Conservation (phyloP, 2,329 filamentous ascomycete genomes). For the Dichotomopilus funicola region DNA sequence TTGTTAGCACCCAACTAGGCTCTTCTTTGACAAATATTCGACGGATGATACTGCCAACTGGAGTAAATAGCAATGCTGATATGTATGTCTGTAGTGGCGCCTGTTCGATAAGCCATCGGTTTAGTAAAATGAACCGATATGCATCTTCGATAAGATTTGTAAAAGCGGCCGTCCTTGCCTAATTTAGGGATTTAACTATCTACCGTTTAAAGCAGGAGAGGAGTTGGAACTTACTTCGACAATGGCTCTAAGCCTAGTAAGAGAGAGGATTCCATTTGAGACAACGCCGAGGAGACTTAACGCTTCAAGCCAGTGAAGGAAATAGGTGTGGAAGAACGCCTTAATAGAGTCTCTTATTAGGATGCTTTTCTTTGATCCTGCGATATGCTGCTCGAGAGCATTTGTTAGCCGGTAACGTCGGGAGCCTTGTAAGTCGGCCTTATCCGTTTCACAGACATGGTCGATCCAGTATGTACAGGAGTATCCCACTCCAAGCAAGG, state of each 20-base stretch:
- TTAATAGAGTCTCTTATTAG: not conserved
- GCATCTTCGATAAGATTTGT: constrained; percentile 11
- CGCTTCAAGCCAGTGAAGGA: no score
- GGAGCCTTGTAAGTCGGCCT: not conserved
- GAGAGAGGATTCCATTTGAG: not conserved
- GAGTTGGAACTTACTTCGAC: not conserved
- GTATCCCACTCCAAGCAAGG: constrained; percentile 1
- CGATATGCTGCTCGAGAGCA: not conserved
- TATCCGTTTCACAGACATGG: not conserved
- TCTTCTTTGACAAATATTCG: constrained; percentile 8
- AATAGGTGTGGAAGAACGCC: not conserved
- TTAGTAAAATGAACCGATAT: constrained; percentile 14
- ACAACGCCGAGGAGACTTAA: not conserved
- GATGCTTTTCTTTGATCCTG: not conserved
- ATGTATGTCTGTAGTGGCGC: constrained; percentile 18
- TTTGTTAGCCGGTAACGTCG: not conserved
- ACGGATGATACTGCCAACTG: constrained; percentile 7
- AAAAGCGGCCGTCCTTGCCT: not conserved
- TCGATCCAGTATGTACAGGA: not conserved
- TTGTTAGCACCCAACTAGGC: constrained; percentile 9
- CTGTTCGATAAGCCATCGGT: constrained; percentile 12
- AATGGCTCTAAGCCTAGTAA: not conserved
- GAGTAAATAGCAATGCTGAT: constrained; percentile 18
- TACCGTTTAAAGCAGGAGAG: not conserved
- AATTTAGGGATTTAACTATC: not conserved